Evolutionary conservation across 352 stramenopile species (phyloP).

Genomic region (Phytophthora pseudosyringae): DNA sequence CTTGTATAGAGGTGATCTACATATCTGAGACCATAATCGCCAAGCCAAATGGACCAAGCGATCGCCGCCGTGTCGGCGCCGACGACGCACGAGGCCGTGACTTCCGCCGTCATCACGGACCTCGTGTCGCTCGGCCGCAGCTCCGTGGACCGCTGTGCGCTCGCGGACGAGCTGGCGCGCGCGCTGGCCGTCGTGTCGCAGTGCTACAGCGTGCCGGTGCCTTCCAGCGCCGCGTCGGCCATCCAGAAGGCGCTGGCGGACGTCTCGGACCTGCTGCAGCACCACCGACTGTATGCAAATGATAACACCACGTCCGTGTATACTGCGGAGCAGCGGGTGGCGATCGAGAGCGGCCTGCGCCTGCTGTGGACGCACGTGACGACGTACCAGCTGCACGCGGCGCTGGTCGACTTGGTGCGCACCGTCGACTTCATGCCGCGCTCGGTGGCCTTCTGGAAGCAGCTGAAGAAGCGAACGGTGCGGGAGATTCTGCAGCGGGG

Average conservation of each 20-base stretch:
- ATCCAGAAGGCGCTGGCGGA: conserved; percentile 50
- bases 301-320: conserved; percentile 22
- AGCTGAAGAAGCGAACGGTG: conserved; percentile 48
- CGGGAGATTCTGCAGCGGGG: conserved; percentile 59
- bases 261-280: conserved; percentile 49
- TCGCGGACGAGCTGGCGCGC: conserved; percentile 45
- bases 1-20: conserved; percentile 7
- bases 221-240: conserved; percentile 38
- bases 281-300: conserved; percentile 42
- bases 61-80: conserved; percentile 13
- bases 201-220: conserved; percentile 55
- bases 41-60: conserved; percentile 23
- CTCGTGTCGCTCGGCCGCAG: conserved; percentile 32
- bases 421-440: conserved; percentile 79
- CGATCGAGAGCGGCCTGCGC: conserved; percentile 45
- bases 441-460: conserved; percentile 74
- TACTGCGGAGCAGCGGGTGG: conserved; percentile 29
- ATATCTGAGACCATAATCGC: neutral
- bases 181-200: conserved; percentile 51
- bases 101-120: conserved; percentile 26
- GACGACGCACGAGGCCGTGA: conserved; percentile 35
- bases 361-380: conserved; percentile 70
- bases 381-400: conserved; percentile 62
- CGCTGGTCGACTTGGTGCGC: conserved; percentile 63
- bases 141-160: conserved; percentile 21